Base-by-base conservation (phyloP, 306 rosid genomes). In the Pyrus pyrifolia region DNA sequence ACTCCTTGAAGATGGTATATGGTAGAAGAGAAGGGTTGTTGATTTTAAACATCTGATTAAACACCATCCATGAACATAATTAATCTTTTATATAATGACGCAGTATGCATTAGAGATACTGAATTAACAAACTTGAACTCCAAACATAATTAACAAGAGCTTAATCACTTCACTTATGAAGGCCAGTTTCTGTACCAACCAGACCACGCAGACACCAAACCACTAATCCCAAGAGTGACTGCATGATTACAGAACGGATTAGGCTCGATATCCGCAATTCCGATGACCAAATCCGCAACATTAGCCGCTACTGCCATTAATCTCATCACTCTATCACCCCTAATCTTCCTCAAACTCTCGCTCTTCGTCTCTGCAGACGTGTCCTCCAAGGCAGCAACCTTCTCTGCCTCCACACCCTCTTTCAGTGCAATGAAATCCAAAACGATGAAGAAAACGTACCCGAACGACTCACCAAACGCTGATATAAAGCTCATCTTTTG, bases 131-230 rank as follows among this genome's bases (percentile, higher is more conserved):
- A 14, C 53, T 46, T 46, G 19, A 46, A 17, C 53, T 14, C 53
- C 0, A 46, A 46, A 46, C 53, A 46, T 6, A 46, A 33, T 33
- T 33, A 49, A 49, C 55, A 49, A 15, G 1, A 49, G 3, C 55
- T 5, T 4, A 15, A 49, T 49, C 21, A 15, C 55, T 49, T 40
- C 57, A 51, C 11, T 61, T 85, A 92, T 1, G 93, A 82, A 8
- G 98, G 98, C 98, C 97, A 95, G 38, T 95, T 95, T 85, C 97
- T 87, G 11, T 92, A 95, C 98, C 98, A 95, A 77, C 98, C 98
- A 81, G 97, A 88, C 98, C 98, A 95, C 61, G 98, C 98, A 87
- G 97, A 95, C 81, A 95, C 97, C 90, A 95, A 82, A 3, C 98
- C 98, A 82, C 97, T 88, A 23, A 95, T 92, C 10, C 97, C 98